Percentiles rank a stretch among this genome's conserved stretches.
These are phyloP conservation scores for Coemansia sp. DNA, from an alignment of 192 early-diverging fungal genomes.

Conservation along the genomic window DNA sequence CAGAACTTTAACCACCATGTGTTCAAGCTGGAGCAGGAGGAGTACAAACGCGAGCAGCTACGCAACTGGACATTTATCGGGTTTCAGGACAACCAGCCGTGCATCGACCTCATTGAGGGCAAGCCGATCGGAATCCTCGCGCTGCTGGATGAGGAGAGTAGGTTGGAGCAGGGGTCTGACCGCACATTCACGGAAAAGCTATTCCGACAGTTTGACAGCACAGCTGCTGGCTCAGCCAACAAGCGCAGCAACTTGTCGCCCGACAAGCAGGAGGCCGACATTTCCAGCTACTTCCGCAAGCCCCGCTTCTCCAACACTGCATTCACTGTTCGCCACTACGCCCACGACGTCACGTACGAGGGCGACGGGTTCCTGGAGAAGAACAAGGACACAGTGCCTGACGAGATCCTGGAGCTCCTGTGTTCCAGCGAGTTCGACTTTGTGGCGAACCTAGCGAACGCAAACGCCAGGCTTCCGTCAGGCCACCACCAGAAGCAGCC, in stretches of 20 bases:
- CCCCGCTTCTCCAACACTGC: slow-evolving; percentile 88
- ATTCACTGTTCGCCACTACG: slow-evolving; percentile 95
- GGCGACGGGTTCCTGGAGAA: slow-evolving; percentile 96
- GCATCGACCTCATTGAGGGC: slow-evolving; percentile 98
- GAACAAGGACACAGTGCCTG: slow-evolving; percentile 97
- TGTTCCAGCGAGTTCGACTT: slow-evolving; percentile 48
- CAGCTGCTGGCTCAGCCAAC: background rate
- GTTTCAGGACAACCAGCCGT: slow-evolving; percentile 97
- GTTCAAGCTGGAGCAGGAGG: slow-evolving; percentile 71
- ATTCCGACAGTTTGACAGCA: slow-evolving; percentile 35
- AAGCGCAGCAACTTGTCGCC: slow-evolving; percentile 2
- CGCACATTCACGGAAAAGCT: slow-evolving; percentile 57
- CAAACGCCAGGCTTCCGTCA: background rate
- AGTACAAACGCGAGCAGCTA: slow-evolving; percentile 93
- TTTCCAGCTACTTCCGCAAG: slow-evolving; percentile 76
- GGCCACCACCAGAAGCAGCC: slow-evolving; percentile 8
- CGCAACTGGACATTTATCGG: slow-evolving; percentile 94
- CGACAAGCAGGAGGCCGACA: background rate
- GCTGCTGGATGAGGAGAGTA: slow-evolving; percentile 82
- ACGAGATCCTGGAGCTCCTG: slow-evolving; percentile 66
- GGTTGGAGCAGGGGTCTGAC: slow-evolving; percentile 54
- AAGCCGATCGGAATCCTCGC: slow-evolving; percentile 88
- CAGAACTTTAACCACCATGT: slow-evolving; percentile 71
- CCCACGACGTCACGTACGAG: slow-evolving; percentile 92
- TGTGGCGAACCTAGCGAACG: slow-evolving; percentile 24